These are phyloP conservation scores for Arabidopsis arenosa DNA, from an alignment of 345 rosid species.

Conservation along the genomic window DNA sequence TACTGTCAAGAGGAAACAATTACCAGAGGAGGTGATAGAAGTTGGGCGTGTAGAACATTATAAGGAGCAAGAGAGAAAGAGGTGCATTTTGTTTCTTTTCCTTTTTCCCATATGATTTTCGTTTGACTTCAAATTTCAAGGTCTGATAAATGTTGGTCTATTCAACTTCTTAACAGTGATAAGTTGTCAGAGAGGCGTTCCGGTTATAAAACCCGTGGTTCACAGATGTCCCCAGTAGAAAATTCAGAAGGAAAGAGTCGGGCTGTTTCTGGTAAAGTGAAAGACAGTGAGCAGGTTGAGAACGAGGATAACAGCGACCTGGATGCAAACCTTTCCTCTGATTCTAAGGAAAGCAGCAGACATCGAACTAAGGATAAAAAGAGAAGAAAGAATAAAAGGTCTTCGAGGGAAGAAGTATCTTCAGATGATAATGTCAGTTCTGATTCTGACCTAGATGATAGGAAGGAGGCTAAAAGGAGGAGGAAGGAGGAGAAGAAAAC, in stretches of 20 bases:
- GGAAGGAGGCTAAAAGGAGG: slow-evolving; percentile 88
- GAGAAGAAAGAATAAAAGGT: slow-evolving; percentile 69
- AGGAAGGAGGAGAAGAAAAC: slow-evolving; percentile 84
- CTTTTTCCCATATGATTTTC: background rate
- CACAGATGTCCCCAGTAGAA: slow-evolving; percentile 50
- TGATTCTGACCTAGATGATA: slow-evolving; percentile 75
- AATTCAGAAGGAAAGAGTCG: slow-evolving; percentile 50
- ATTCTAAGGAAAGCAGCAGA: slow-evolving; percentile 60
- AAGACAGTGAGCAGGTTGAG: slow-evolving; percentile 50
- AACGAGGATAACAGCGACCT: slow-evolving; percentile 51
- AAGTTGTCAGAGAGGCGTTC: slow-evolving; percentile 49
- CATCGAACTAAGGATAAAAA: slow-evolving; percentile 53
- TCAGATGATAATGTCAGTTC: slow-evolving; percentile 64
- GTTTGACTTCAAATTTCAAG: slow-evolving; percentile 17
- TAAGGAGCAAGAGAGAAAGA: slow-evolving; percentile 51
- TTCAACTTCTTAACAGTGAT: slow-evolving; percentile 55
- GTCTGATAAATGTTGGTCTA: slow-evolving; percentile 27
- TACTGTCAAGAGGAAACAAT: slow-evolving; percentile 47
- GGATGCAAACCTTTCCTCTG: slow-evolving; percentile 54
- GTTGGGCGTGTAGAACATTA: slow-evolving; percentile 26
- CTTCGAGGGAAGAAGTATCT: slow-evolving; percentile 55
- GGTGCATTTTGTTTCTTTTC: slow-evolving; percentile 49
- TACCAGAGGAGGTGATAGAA: slow-evolving; percentile 46
- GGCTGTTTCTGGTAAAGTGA: slow-evolving; percentile 42
- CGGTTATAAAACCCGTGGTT: slow-evolving; percentile 47